Base-by-base conservation (phyloP, 257 asterid species). In the Fraxinus quadrangulata region DNA sequence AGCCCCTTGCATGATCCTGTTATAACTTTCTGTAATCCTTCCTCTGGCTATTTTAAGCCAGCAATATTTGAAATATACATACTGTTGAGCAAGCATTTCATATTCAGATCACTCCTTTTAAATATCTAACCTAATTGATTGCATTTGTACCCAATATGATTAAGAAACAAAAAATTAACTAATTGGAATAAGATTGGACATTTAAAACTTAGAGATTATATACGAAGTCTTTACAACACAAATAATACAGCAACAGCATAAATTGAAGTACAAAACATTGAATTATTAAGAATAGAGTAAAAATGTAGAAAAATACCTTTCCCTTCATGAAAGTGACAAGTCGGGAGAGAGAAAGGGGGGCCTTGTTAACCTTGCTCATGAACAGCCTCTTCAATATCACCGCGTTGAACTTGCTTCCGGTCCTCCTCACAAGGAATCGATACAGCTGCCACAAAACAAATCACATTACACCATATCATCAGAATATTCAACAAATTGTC, bases 371-470 rank as follows among this genome's bases (percentile, higher is more conserved):
- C 19, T 45, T 14, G n/a, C 54, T 45, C 54, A 45, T 45, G n/a
- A 45, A 45, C 19, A 45, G 19, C 13, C 54, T 45, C 54, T 45
- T 45, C n/a, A 45, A 14, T 14, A 45, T 14, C 54, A 45, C 54
- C n/a, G 54, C 54, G 6, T 14, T 45, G 54, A 45, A 45, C 54
- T 45, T 45, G 54, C 54, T 45, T 45, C 54, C 54, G 3, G 54
- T 45, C 54, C 54, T 45, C 54, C 54, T 45, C 54, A 45, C 19
- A 2, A 45, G 54, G n/a, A 45, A 45, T 3, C 54, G 54, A 45
- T 45, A 45, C 19, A 45, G 23, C 97, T 92, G 83, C 75, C 5
- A 73, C 36, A 19, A 28, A 21, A 67, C 21, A 8, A 77, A 42
- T 70, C 31, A 59, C 36, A 76, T 63, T 10, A 76, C 49, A 36